phyloP scores from a whole-genome alignment of 306 rosid species.

The Lotus japonicus region DNA sequence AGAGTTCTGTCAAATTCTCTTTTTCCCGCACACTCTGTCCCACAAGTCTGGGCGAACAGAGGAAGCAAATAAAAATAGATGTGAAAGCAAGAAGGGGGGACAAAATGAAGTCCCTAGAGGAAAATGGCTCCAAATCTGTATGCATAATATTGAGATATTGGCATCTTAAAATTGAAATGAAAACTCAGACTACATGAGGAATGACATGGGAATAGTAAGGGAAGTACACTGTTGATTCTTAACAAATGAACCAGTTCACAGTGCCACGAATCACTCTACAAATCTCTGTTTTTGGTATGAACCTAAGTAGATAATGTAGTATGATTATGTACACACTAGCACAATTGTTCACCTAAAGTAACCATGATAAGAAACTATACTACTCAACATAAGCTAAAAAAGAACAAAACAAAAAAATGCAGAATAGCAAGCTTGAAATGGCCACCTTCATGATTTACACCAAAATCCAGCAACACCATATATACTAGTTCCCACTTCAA shows the following conservation, averaged over 20 bases:
- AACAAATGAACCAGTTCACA: neutral
- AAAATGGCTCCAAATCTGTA: neutral
- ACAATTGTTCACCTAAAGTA: slow-evolving; percentile 12
- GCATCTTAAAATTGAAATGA: neutral
- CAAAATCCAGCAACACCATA: slow-evolving; percentile 11
- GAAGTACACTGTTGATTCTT: neutral
- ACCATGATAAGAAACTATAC: slow-evolving; percentile 18
- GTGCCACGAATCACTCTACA: neutral
- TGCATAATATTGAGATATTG: neutral
- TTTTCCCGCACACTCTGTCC: neutral
- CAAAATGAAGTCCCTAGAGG: neutral
- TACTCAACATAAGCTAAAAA: neutral
- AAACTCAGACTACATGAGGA: neutral
- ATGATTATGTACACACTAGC: slow-evolving; percentile 20
- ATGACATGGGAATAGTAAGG: neutral
- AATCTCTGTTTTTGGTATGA: neutral
- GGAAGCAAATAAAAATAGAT: neutral
- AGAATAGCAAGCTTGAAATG: neutral
- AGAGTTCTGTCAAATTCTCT: neutral
- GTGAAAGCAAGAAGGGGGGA: neutral
- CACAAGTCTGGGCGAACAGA: neutral
- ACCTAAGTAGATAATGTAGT: slow-evolving; percentile 6
- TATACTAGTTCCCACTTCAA: slow-evolving; percentile 4
- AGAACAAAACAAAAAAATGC: neutral
- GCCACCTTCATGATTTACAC: slow-evolving; percentile 22